Conservation (phyloP, 1,284 basidiomycete genomes). For the Singerocomus inundabilis region DNA sequence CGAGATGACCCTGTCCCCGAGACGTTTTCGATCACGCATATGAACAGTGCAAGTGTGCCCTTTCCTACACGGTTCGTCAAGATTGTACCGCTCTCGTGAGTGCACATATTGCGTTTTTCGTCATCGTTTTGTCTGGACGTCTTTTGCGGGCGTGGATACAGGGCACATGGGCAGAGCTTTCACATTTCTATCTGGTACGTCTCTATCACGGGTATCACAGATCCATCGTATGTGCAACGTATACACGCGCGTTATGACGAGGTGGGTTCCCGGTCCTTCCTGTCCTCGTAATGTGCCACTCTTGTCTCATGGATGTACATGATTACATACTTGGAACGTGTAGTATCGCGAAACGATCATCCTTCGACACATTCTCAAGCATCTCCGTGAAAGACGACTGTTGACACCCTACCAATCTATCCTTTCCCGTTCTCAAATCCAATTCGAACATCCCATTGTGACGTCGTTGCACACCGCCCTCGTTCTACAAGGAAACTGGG, state of each 20-base stretch:
- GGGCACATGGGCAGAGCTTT: conserved; percentile 67
- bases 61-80: conserved; percentile 70
- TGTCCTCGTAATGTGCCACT: background rate
- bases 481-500: conserved; percentile 67
- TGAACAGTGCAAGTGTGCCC: conserved; percentile 51
- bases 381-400: conserved; percentile 74
- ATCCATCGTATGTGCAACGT: conserved; percentile 53
- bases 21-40: conserved; percentile 57
- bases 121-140: background rate
- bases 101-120: conserved; percentile 8
- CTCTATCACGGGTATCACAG: conserved; percentile 55
- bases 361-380: conserved; percentile 72
- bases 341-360: conserved; percentile 59
- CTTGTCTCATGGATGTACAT: background rate
- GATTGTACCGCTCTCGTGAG: conserved; percentile 71
- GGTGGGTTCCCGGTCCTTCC: conserved; percentile 39
- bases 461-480: conserved; percentile 64
- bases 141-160: conserved; percentile 23
- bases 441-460: conserved; percentile 70
- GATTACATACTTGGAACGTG: background rate
- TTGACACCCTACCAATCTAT: conserved; percentile 66
- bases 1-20: conserved; percentile 65
- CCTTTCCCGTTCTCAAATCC: conserved; percentile 52
- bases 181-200: conserved; percentile 79
- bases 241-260: conserved; percentile 55